phyloP scores from a whole-genome alignment of 2,329 filamentous ascomycete genomes.

The Sclerotinia trifoliorum region DNA sequence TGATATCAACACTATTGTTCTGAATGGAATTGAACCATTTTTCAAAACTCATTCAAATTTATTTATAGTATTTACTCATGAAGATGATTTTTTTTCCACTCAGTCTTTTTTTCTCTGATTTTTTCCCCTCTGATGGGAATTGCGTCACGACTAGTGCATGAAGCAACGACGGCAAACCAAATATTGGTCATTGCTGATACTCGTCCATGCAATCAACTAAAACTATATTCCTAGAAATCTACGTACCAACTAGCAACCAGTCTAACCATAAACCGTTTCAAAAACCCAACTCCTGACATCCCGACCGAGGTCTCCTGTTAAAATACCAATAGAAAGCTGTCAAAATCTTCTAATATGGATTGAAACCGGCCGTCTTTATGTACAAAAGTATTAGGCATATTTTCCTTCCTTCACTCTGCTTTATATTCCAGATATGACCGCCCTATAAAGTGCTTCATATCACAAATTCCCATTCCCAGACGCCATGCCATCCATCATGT shows the following conservation, averaged over 20 bases:
- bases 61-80: no score
- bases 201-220: neutral
- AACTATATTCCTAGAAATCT: neutral
- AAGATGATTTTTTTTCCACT: no score
- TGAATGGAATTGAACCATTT: no score
- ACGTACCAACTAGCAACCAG: neutral
- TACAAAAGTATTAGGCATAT: constrained; percentile 18
- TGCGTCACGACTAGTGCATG: neutral
- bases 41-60: no score
- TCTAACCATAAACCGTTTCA: neutral
- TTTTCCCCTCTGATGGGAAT: no score
- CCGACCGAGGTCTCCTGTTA: neutral
- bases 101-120: no score
- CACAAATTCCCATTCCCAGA: neutral
- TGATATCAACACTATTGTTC: no score
- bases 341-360: neutral
- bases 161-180: neutral
- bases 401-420: neutral
- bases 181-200: neutral
- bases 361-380: neutral
- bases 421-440: neutral
- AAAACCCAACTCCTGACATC: neutral
- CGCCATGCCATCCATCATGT: constrained; percentile 4
- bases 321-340: neutral
- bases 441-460: neutral